Evolutionary conservation across 2,329 filamentous ascomycete genomes (phyloP), one percentile per base, ranked within the genome.

Genomic region (Paraphoma chrysanthemicola): DNA sequence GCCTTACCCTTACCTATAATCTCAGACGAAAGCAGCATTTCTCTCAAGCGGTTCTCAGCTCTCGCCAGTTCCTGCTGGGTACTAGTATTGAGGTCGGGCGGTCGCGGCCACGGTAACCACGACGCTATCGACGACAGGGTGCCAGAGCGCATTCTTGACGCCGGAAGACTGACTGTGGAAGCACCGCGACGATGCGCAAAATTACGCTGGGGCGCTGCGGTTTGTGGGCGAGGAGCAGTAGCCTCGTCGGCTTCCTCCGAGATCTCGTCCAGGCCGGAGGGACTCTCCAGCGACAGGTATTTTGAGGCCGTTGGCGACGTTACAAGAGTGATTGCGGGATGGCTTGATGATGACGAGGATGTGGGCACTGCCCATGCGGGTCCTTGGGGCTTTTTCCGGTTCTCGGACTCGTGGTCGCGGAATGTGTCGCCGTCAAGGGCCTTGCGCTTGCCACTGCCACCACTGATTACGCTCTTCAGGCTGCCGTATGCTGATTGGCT

Each of bases 401-500:
- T 44, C 41, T 54, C 58, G 14, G 54, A 33, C 50, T 70, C 61
- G 41, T 62, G 63, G 18, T 64, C 60, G 7, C 64, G 60, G 49
- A 66, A 63, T 3, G 59, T 63, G 29, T 68, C 60, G 16, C 56
- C 59, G 9, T 67, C 64, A 23, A 69, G 45, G 10, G 67, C 59
- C 46, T 63, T 71, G 44, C 69, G 59, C 60, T 70, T 74, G 28
- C 65, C 67, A 48, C 69, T 73, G 2, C 71, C 67, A 14, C 73
- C 72, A 53, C 73, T 75, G 30, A 77, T 76, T 39, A 77, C 73
- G 38, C 73, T 76, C 59, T 77, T 77, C 57, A 77, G 48, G 51
- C 74, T 76, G 23, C 74, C 73, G 50, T 77, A 77, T 23, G 74
- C 74, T 8, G 73, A 77, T 43, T 70, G 71, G 42, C 71, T 75